Base-by-base conservation (phyloP, 352 stramenopile species). In the Phytophthora pseudosyringae region DNA sequence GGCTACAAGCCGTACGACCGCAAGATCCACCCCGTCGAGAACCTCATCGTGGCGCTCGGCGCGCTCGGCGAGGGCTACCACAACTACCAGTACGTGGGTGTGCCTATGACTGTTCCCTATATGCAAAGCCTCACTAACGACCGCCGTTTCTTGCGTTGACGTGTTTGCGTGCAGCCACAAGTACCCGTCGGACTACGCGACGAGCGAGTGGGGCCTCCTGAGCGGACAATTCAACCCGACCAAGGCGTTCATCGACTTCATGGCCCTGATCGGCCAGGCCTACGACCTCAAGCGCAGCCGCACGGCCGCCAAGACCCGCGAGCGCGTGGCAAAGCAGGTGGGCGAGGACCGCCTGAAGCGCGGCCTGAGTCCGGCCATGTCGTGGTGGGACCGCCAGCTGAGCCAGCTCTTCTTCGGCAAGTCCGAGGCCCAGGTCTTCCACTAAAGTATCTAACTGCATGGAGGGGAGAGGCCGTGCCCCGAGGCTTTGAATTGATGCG, bases 1-100 rank as follows among this genome's bases (percentile, higher is more conserved):
- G 98, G 98, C 40, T 98, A 99, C 85, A 98, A 99, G 73, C 97
- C 97, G 12, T 99, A 99, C 77, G 97, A 99, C 81, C 79, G 89
- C 52, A 88, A 98, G 58, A 98, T 95, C 25, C 95, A 93, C 36
- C 92, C 97, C 8, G 88, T 97, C 5, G 97, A 99, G 79, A 99
- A 99, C 80, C 86, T 98, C 10, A 92, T 98, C 61, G 97, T 99
- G 33, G 96, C 88, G 26, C 93, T 99, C 56, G 95, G 92, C 41
- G 94, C 97, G 44, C 91, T 99, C 33, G 98, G 97, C 41, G 97
- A 99, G 73, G 97, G 97, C 70, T 99, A 97, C 88, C 97, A 99
- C 84, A 99, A 99, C 86, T 99, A 97, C 93, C 97, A 99, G 80
- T 90, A 72, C 51, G 80, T 81, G 21, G 21, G 59, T 39, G 40